Evolutionary conservation across 306 rosid species (phyloP).

Genomic region (Vigna unguiculata): DNA sequence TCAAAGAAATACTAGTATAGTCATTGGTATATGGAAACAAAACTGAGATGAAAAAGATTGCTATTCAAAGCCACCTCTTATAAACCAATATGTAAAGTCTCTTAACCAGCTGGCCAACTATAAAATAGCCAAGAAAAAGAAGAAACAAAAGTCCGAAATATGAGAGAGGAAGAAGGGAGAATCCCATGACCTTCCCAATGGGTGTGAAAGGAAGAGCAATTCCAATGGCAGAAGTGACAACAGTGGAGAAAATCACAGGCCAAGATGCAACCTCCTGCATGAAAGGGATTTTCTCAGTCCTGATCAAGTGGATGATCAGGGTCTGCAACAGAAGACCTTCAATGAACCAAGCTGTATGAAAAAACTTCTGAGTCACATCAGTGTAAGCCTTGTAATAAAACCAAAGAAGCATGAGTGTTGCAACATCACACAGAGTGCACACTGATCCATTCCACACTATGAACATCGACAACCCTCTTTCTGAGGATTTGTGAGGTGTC

Average conservation of each 20-base stretch:
- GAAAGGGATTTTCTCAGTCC: constrained; percentile 79
- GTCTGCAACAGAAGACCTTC: constrained; percentile 90
- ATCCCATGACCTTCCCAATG: constrained; percentile 64
- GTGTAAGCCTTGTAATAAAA: constrained; percentile 52
- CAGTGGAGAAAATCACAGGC: constrained; percentile 82
- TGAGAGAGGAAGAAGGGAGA: constrained; percentile 58
- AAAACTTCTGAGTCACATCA: constrained; percentile 46
- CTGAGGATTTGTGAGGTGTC: constrained; percentile 71
- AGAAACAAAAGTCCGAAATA: constrained; percentile 66
- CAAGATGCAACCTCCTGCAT: constrained; percentile 77
- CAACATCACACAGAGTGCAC: constrained; percentile 72
- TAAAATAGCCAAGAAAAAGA: constrained; percentile 68
- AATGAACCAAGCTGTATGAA: constrained; percentile 82
- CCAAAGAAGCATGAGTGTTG: constrained; percentile 67
- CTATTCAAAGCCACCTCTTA: constrained; percentile 73
- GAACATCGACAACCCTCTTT: constrained; percentile 66
- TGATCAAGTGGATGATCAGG: constrained; percentile 71
- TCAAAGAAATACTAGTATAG: no score
- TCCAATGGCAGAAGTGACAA: constrained; percentile 66
- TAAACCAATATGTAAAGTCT: constrained; percentile 63
- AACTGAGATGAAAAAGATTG: constrained; percentile 7
- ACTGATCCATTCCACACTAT: constrained; percentile 84
- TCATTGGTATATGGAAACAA: background rate
- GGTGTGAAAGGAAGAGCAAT: constrained; percentile 68
- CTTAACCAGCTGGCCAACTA: constrained; percentile 70